These are phyloP conservation scores for Picea abies DNA, from an alignment of 83 land plant species.

Conservation along the genomic window DNA sequence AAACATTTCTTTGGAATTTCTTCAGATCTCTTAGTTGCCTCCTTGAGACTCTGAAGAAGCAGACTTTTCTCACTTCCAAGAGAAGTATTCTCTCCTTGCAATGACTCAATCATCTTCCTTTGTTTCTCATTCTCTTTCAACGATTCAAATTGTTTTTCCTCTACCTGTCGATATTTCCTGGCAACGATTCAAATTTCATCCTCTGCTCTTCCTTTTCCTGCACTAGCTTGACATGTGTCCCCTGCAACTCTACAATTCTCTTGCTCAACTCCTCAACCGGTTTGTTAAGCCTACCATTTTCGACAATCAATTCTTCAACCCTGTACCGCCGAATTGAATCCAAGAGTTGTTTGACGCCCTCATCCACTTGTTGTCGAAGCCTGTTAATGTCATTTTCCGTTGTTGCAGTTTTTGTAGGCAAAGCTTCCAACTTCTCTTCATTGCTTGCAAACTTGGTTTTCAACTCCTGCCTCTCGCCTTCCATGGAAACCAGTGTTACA, in stretches of 20 bases:
- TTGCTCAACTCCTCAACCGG: neutral
- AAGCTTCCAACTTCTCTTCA: neutral
- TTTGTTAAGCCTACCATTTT: neutral
- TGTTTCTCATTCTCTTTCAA: neutral
- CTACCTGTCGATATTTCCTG: neutral
- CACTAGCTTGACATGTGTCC: no score
- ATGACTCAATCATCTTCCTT: neutral
- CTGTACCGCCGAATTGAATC: no score
- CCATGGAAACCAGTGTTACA: neutral
- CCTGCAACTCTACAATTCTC: no score
- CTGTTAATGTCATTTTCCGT: neutral
- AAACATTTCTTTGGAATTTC: neutral
- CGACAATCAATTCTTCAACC: neutral
- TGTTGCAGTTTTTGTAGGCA: neutral
- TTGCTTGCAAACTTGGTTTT: neutral
- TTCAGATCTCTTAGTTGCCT: neutral
- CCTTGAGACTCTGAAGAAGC: neutral
- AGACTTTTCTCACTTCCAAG: neutral
- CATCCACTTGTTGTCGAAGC: neutral
- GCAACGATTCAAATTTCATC: neutral
- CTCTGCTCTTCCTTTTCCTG: no score
- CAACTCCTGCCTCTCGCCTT: slow-evolving; percentile 1
- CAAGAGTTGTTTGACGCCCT: no score
- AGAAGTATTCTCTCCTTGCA: neutral
- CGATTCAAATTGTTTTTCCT: neutral